A percentile compares a stretch with the other conserved stretches of the same genome.
Conservation (phyloP, 2,329 filamentous ascomycete genomes). For the Colletotrichum sp. region DNA sequence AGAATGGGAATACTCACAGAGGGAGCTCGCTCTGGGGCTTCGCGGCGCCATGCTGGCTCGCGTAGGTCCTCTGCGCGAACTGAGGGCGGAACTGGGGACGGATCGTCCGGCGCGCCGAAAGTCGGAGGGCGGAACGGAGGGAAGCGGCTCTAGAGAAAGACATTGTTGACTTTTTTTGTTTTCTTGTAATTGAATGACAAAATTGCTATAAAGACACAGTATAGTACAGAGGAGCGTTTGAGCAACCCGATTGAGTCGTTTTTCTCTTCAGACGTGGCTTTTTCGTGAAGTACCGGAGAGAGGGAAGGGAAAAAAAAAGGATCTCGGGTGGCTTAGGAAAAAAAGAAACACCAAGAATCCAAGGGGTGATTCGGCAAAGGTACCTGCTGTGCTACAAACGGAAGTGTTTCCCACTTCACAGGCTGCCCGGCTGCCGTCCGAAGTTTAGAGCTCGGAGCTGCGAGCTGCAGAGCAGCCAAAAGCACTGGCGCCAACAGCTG, state of each 20-base stretch:
- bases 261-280: background rate
- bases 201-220: background rate
- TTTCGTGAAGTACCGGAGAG: background rate
- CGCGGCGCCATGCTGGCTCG: constrained; percentile 17
- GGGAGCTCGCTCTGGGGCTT: constrained; percentile 19
- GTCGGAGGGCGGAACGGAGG: constrained; percentile 15
- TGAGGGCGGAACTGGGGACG: constrained; percentile 14
- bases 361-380: background rate
- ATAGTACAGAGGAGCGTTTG: background rate
- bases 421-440: constrained; percentile 12
- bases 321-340: background rate
- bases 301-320: background rate
- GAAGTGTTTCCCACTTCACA: background rate
- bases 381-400: background rate
- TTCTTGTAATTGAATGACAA: background rate
- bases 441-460: constrained; percentile 21
- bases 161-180: background rate
- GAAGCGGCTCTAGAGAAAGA: constrained; percentile 13
- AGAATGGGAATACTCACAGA: background rate
- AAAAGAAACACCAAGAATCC: background rate
- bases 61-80: constrained; percentile 16
- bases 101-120: constrained; percentile 17
- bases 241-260: background rate
- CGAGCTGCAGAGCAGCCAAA: constrained; percentile 1
- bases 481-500: background rate